A percentile compares a stretch with the other conserved stretches of the same genome.
Evolutionary conservation across 306 rosid species (phyloP).

Genomic region (Vigna hirtella): DNA sequence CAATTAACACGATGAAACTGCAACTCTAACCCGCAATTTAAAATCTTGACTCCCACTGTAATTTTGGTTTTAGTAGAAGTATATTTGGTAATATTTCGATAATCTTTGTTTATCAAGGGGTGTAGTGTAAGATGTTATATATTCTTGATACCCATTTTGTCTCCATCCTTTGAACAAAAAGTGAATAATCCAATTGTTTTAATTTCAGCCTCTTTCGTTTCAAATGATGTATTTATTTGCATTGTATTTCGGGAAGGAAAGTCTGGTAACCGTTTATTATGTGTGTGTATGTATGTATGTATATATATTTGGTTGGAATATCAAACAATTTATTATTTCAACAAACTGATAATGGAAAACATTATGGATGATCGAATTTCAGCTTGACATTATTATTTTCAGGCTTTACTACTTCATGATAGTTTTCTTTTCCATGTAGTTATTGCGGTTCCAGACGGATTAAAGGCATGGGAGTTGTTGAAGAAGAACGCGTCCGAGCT

Average conservation of each 20-base stretch:
- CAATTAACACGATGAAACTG: not conserved
- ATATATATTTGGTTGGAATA: not conserved
- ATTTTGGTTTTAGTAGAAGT: not conserved
- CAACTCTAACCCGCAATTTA: not conserved
- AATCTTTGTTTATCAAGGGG: not conserved
- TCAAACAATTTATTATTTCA: not conserved
- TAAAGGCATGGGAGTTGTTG: conserved; percentile 78
- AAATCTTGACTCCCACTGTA: not conserved
- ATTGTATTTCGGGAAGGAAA: not conserved
- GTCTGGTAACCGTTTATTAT: not conserved
- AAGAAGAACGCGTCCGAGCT: conserved; percentile 60
- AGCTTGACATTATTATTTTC: not conserved
- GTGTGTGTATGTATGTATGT: not conserved
- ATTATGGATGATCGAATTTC: not conserved
- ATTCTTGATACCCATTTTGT: not conserved
- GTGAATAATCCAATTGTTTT: not conserved
- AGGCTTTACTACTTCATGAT: not conserved
- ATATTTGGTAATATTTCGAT: not conserved
- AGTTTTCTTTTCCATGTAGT: conserved; percentile 52
- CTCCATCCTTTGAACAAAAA: not conserved
- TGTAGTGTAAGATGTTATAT: too few species aligned
- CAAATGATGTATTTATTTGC: not conserved
- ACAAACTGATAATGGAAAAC: not conserved
- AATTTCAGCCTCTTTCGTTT: not conserved
- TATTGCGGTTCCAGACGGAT: conserved; percentile 71